Evolutionary conservation across 164 flowering plant genomes (phyloP).

Genomic region (Umbellularia californica): DNA sequence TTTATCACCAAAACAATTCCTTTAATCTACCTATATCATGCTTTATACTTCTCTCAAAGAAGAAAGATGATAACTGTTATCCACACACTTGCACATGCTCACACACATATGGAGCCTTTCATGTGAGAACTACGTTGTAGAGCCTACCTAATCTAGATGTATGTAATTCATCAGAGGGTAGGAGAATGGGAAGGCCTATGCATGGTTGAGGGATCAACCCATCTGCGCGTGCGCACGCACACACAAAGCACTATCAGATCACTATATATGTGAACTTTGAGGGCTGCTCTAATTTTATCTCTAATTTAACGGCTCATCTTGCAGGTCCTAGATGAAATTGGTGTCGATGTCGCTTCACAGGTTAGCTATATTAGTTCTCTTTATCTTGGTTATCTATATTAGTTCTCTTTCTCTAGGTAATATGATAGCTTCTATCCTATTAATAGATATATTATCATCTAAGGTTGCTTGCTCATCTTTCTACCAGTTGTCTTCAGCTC

Average conservation of each 20-base stretch:
- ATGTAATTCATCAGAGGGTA: too few species aligned
- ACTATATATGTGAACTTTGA: too few species aligned
- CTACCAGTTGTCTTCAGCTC: slow-evolving; percentile 84
- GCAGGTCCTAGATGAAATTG: slow-evolving; percentile 97
- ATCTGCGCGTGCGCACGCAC: too few species aligned
- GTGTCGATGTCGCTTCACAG: slow-evolving; percentile 95
- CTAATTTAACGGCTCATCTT: not conserved
- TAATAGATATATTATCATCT: not conserved
- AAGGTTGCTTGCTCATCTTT: slow-evolving; percentile 5
- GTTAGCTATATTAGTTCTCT: slow-evolving; percentile 30
- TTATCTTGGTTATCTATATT: slow-evolving; percentile 33
- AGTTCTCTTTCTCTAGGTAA: not conserved
- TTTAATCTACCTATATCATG: not conserved
- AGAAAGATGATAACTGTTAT: not conserved
- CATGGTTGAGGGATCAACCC: too few species aligned
- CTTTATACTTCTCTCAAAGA: not conserved
- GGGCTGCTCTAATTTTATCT: not conserved
- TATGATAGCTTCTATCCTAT: not conserved
- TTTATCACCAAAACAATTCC: not conserved
- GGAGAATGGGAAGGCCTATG: too few species aligned
- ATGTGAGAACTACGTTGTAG: too few species aligned
- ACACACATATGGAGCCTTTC: too few species aligned
- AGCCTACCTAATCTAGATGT: too few species aligned
- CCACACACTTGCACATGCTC: too few species aligned
- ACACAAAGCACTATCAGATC: too few species aligned